phyloP scores from a whole-genome alignment of 2,329 filamentous ascomycete genomes.

The Ophiostoma sp. region DNA sequence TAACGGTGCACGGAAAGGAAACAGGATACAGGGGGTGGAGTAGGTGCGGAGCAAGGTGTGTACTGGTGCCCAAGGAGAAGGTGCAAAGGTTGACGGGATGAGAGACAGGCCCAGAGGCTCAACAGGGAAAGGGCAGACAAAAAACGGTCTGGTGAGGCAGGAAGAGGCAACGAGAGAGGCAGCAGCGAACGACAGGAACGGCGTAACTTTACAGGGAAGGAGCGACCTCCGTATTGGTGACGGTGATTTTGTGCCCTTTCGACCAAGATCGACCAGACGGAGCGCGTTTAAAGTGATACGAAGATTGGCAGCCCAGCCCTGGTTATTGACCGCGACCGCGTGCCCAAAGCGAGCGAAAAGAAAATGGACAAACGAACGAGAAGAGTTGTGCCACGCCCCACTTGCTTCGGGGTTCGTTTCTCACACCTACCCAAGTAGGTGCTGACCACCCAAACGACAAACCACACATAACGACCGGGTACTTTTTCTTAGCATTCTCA shows the following conservation, averaged over 20 bases:
- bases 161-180: not conserved
- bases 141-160: too few species aligned
- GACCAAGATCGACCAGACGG: not conserved
- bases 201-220: not conserved
- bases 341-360: too few species aligned
- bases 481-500: too few species aligned
- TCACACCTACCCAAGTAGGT: too few species aligned
- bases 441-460: too few species aligned
- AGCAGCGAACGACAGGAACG: not conserved
- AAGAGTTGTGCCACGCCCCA: too few species aligned
- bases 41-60: constrained; percentile 11
- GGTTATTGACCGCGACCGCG: not conserved
- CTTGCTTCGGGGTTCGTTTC: too few species aligned
- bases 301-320: not conserved
- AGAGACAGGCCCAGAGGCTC: not conserved
- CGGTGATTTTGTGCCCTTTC: not conserved
- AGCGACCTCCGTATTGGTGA: not conserved
- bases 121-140: not conserved
- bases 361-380: too few species aligned
- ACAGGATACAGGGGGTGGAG: not conserved
- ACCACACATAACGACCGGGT: too few species aligned
- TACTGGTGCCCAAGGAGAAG: constrained; percentile 16
- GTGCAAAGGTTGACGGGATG: not conserved
- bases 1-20: constrained; percentile 12
- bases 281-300: not conserved